Base-by-base conservation (phyloP, 768 basidiomycete genomes). In the Boletus speciosus region DNA sequence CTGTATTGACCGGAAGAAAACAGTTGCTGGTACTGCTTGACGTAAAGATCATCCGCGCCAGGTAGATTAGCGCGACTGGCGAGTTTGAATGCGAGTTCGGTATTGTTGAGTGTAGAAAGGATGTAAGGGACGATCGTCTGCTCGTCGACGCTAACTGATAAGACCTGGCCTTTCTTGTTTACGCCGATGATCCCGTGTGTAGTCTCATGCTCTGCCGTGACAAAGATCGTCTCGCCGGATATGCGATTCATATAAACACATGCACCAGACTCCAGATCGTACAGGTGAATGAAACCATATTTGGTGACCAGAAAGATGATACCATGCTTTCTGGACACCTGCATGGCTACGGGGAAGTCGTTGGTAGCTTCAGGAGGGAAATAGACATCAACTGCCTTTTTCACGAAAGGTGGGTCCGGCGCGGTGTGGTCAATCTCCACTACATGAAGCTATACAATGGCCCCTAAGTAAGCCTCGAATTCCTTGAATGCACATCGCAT, bases 171-270 rank as follows among this genome's bases (percentile, higher is more conserved):
- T 75, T 98, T 98, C 81, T 96, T 92, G 83, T 99, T 99, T 67
- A 99, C 94, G 61, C 96, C 96, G 59, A 99, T 93, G 71, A 99
- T 97, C 76, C 97, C 97, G 66, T 93, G 83, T 4, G 87, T 85
- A 16, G 86, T 82, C 71, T 98, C 95, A 66, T 98, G 93, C 66
- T 98, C 95, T 34, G 96, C 92, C 12, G 97, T 98, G 42, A 97
- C 94, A 69, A 99, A 99, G 69, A 99, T 98, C 34, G 97, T 98
- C 77, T 99, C 97, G 34, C 97, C 96, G 40, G 92, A 94, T 70
- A 99, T 99, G 60, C 97, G 90, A 81, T 99, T 99, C 97, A 99
- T 99, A 78, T 98, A 99, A 55, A 99, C 85, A 75, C 97, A 98
- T 41, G 92, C 87, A 53, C 95, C 97, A 9, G 93, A 83, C 73